These are phyloP conservation scores for Kwoniella bestiolae DNA, from an alignment of 768 basidiomycete species.

Conservation along the genomic window DNA sequence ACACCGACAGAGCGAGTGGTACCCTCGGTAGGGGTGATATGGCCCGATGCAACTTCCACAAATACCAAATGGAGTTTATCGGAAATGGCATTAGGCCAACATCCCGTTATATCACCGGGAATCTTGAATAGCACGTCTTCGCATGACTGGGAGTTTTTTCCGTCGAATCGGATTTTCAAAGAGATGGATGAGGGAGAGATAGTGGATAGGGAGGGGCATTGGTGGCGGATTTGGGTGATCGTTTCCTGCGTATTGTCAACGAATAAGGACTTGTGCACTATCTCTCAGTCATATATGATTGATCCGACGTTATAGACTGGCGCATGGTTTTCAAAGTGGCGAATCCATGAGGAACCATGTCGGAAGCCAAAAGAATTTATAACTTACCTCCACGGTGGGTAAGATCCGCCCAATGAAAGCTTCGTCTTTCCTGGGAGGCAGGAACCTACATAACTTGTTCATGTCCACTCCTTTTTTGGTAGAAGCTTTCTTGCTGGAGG, in stretches of 20 bases:
- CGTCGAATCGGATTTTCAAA: conserved; percentile 25
- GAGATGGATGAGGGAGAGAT: conserved; percentile 6
- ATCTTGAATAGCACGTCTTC: conserved; percentile 22
- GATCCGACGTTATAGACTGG: too few species aligned
- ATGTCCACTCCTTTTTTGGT: neutral
- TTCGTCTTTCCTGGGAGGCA: conserved; percentile 10
- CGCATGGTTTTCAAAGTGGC: too few species aligned
- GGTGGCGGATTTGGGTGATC: conserved; percentile 15
- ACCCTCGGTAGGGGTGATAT: too few species aligned
- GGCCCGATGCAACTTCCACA: neutral
- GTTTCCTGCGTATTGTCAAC: conserved; percentile 32
- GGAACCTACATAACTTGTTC: neutral
- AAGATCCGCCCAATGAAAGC: conserved; percentile 16
- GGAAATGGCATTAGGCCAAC: conserved; percentile 32
- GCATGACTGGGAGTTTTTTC: conserved; percentile 5
- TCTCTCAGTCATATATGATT: too few species aligned
- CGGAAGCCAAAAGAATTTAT: too few species aligned
- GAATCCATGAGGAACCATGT: too few species aligned
- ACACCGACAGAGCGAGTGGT: too few species aligned
- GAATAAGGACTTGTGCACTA: too few species aligned
- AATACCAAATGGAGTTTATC: conserved; percentile 21
- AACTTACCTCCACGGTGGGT: conserved; percentile 7
- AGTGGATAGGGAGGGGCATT: conserved; percentile 26
- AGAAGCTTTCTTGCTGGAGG: neutral
- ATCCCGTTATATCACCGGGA: conserved; percentile 11